Conservation (phyloP, 2,329 filamentous ascomycete species). For the Pseudomassariella vexata region DNA sequence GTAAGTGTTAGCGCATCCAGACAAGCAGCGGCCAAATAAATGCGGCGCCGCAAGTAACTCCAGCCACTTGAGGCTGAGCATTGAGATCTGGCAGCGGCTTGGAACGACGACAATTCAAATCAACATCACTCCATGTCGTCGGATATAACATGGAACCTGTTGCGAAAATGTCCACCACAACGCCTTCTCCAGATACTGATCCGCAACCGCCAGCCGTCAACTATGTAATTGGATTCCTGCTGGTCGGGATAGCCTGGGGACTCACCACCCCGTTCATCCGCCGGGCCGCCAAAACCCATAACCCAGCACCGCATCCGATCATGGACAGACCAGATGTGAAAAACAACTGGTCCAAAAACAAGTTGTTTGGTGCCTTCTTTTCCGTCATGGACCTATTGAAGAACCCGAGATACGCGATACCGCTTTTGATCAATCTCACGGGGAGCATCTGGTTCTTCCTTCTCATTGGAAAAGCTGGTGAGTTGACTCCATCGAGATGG, state of each 20-base stretch:
- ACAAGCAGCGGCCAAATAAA: too few species aligned
- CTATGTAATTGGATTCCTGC: constrained; percentile 82
- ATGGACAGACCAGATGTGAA: constrained; percentile 44
- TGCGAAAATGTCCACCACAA: too few species aligned
- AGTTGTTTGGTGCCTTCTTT: constrained; percentile 61
- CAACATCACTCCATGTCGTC: too few species aligned
- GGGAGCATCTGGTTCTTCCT: constrained; percentile 97
- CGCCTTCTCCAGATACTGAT: constrained; percentile 15
- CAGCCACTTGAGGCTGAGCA: too few species aligned
- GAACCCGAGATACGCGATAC: constrained; percentile 79
- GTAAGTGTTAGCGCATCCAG: too few species aligned
- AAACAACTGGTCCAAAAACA: constrained; percentile 56
- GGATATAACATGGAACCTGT: too few species aligned
- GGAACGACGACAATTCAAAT: too few species aligned
- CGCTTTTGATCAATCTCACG: constrained; percentile 80
- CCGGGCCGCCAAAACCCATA: constrained; percentile 71
- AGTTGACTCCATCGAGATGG: too few species aligned
- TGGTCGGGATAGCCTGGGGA: constrained; percentile 90
- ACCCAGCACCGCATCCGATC: constrained; percentile 52
- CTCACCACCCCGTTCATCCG: constrained; percentile 91
- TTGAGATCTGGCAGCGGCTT: too few species aligned
- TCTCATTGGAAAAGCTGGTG: constrained; percentile 86
- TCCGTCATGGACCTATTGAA: constrained; percentile 71
- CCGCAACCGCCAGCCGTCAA: constrained; percentile 57
- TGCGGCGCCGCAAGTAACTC: too few species aligned